Evolutionary conservation across 2,329 filamentous ascomycete genomes (phyloP), one percentile per base, ranked within the genome.

Genomic region (Xylaria sp.): DNA sequence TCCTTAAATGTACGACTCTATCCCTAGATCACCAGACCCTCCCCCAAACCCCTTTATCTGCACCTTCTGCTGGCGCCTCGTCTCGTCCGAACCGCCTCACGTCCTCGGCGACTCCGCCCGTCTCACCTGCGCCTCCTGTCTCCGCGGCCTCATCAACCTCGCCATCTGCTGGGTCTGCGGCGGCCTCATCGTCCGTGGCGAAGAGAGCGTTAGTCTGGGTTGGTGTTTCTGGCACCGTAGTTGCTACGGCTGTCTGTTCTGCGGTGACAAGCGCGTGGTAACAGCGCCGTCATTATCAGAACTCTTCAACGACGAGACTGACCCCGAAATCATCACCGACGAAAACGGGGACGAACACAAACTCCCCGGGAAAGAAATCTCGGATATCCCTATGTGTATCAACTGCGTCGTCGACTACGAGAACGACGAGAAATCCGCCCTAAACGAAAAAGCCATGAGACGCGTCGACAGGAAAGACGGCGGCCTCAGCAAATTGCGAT

Each of bases 181-280:
- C 18, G 80, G 83, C 68, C 70, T 82, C 49, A 76, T 85, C 10
- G 76, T 77, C 42, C 78, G 81, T 30, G 79, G 75, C 0, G 78
- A 81, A 23, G 81, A 84, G 59, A 80, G 79, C 62, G 79, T 84
- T 47, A 83, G 80, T 63, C 74, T 84, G n/a, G 81, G 81, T 0
- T 84, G 79, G 82, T 83, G 80, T 66, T 85, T 85, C 67, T 85
- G 81, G 83, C 82, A 85, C 66, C 74, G 75, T 46, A 74, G 70
- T 0, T 85, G 81, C 68, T 85, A 83, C 68, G 81, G 82, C 13
- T 85, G 81, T 67, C 67, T 85, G 61, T 70, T 84, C 46, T 84
- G 75, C 59, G 79, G 81, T 16, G 76, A 70, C 58, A 74, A 71
- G 60, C 63, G 71, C 10, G 68, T 79, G 2, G 72, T 74, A 19